phyloP scores from a whole-genome alignment of 352 stramenopile species.

The Phytophthora pluvialis region DNA sequence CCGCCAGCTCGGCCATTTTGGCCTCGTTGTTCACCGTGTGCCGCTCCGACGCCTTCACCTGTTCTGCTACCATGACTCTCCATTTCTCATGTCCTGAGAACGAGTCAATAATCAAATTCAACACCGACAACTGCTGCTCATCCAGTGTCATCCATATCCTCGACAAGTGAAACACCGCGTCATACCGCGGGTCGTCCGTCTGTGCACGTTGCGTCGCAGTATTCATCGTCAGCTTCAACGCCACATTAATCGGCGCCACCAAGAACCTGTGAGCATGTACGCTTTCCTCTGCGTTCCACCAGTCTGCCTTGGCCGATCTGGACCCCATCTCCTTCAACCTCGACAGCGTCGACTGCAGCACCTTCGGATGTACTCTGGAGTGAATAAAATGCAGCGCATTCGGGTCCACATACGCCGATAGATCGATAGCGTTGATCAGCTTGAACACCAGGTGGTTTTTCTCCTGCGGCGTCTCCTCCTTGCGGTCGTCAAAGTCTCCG shows the following conservation, averaged over 20 bases:
- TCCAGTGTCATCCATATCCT: conserved; percentile 77
- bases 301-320: conserved; percentile 59
- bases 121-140: conserved; percentile 84
- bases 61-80: conserved; percentile 72
- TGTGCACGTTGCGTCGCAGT: conserved; percentile 73
- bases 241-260: conserved; percentile 81
- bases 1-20: conserved; percentile 46
- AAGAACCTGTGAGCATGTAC: conserved; percentile 83
- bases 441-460: conserved; percentile 86
- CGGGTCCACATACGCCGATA: conserved; percentile 90
- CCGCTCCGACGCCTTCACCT: conserved; percentile 66
- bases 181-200: conserved; percentile 80
- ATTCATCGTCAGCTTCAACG: conserved; percentile 91
- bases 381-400: conserved; percentile 89
- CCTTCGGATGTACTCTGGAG: conserved; percentile 77
- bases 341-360: conserved; percentile 75
- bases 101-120: conserved; percentile 79
- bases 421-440: conserved; percentile 84
- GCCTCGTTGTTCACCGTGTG: conserved; percentile 52
- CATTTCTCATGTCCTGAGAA: conserved; percentile 79
- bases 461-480: conserved; percentile 33
- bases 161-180: conserved; percentile 81
- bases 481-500: conserved; percentile 65
- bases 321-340: conserved; percentile 87
- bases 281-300: conserved; percentile 80